Conservation (phyloP, 306 rosid species). For the Parietaria judaica region DNA sequence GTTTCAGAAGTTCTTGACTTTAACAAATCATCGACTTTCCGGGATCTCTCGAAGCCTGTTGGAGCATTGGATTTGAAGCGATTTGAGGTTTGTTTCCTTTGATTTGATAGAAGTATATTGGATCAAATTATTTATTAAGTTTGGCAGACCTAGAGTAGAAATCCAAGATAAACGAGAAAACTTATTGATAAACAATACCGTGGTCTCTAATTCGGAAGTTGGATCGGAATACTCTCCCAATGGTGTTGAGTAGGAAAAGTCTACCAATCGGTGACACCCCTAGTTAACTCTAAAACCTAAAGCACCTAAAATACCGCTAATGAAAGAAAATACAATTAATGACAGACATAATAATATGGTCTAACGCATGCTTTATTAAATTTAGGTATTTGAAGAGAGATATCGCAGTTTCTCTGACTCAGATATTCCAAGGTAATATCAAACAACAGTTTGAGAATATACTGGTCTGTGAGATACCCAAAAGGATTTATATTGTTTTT, state of each 20-base stretch:
- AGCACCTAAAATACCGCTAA: no score
- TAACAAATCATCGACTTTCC: constrained; percentile 85
- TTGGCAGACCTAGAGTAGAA: no score
- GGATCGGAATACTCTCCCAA: no score
- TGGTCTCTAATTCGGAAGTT: no score
- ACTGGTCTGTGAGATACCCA: constrained; percentile 7
- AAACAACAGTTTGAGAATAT: constrained; percentile 15
- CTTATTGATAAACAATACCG: no score
- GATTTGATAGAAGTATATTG: constrained; percentile 8
- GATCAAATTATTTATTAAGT: neutral
- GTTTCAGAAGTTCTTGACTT: constrained; percentile 90
- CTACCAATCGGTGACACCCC: no score
- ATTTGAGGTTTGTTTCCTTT: constrained; percentile 62
- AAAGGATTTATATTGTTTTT: neutral
- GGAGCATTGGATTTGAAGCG: constrained; percentile 85
- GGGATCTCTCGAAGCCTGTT: constrained; percentile 93
- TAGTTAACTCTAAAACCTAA: no score
- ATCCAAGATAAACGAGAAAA: no score
- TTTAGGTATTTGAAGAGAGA: constrained; percentile 95
- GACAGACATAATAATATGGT: no score
- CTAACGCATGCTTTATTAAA: constrained; percentile 8
- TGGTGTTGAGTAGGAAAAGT: no score
- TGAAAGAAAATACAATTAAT: no score
- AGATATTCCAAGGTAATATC: constrained; percentile 94
- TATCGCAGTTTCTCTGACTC: constrained; percentile 90